Base-by-base conservation (phyloP, 257 asterid species). In the Forsythia viridissima region DNA sequence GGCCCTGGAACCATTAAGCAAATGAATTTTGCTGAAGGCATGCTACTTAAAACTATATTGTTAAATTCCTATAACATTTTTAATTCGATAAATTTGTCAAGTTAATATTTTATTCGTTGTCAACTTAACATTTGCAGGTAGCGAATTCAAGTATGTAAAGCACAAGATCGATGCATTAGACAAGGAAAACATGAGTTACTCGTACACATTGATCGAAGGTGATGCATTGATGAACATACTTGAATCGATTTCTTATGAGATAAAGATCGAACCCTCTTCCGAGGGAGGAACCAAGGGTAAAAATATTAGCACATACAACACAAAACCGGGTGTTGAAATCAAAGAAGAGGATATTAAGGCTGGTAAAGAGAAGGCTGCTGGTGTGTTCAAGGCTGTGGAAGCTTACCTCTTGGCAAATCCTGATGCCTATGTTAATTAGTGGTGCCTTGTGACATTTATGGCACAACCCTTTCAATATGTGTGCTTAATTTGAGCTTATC, bases 1-100 rank as follows among this genome's bases (percentile, higher is more conserved):
- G 89, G 91, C 37, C 84, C 85, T 1, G 91, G 92, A 72, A 82
- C 90, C 65, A 82, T 89, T 73, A 89, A 89, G 86, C 77, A 65
- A 36, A 76, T 84, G 70, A 85, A 83, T 69, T 87, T 89, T 70
- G 81, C 80, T 16, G 63, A 86, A 85, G 92, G 88, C 65, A 2
- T 1, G 76, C 52, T 51, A 6, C 39, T 44, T 66, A 20, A 30
- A 57, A 18, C 66, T 81, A 71, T 21, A 40, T 9, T 38, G 7
- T 61, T 51, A 59, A 9, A 61, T 11, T 34, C 43, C 5, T 59
- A 8, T 20, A 6, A 57, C 66, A 57, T 57, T 57, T 43, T 57
- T 57, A 18, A 57, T 0, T 57, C 0, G 30, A 18, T 57, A 57
- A 18, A 30, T 18, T 46, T 46, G 3, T 57, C 65, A 57, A 57